These are phyloP conservation scores for Eucalyptus cloeziana DNA, from an alignment of 345 rosid species.

Conservation along the genomic window DNA sequence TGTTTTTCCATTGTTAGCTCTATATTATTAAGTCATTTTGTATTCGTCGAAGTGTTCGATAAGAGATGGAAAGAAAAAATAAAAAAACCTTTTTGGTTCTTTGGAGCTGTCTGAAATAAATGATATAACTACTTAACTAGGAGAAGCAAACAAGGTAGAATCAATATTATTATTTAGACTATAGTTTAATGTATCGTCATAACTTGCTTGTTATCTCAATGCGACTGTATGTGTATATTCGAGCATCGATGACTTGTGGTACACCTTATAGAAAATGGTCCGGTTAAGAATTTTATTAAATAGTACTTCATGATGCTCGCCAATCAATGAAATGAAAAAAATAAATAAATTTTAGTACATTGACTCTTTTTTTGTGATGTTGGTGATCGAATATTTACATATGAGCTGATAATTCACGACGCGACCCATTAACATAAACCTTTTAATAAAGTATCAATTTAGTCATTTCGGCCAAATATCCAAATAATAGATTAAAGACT, in stretches of 20 bases:
- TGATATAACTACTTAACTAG: background rate
- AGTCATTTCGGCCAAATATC: background rate
- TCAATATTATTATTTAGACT: background rate
- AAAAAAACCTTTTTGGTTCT: background rate
- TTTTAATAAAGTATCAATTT: background rate
- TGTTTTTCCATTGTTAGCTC: background rate
- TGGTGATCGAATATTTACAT: background rate
- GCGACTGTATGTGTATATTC: background rate
- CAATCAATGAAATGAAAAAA: background rate
- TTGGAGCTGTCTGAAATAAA: background rate
- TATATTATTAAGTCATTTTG: background rate
- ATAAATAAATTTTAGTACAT: accelerated
- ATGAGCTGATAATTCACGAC: background rate
- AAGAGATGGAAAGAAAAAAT: background rate
- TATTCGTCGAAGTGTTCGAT: background rate
- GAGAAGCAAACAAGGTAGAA: background rate
- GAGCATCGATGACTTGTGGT: background rate
- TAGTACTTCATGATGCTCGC: background rate
- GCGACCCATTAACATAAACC: background rate
- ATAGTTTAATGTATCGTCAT: background rate
- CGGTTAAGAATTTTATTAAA: background rate
- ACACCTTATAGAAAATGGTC: background rate
- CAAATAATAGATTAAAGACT: background rate
- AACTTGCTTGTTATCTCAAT: background rate
- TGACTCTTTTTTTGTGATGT: background rate